Percentiles rank a stretch among this genome's conserved stretches.
Evolutionary conservation across 257 asterid genomes (phyloP).

Genomic region (Solanum chilense): DNA sequence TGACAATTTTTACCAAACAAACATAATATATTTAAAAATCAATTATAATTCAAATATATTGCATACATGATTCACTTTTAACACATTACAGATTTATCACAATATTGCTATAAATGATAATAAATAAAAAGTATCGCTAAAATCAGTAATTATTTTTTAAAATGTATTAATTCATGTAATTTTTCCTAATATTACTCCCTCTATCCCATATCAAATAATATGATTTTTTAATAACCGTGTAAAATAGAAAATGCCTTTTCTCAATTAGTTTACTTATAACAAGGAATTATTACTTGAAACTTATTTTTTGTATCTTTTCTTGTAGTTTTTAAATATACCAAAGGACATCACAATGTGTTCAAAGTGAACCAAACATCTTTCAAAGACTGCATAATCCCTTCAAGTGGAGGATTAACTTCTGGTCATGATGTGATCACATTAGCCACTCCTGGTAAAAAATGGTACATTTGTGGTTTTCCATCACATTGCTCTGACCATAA

Average conservation of each 20-base stretch:
- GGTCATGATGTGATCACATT: conserved; percentile 2
- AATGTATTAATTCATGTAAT: too few relatives aligned
- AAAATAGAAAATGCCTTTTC: too few relatives aligned
- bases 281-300: neutral
- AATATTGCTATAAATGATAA: too few relatives aligned
- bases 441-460: neutral
- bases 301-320: neutral
- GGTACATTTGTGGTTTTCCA: conserved; percentile 11
- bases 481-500: neutral
- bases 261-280: neutral
- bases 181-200: neutral
- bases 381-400: neutral
- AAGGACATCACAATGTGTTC: neutral
- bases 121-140: too few relatives aligned
- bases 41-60: too few relatives aligned
- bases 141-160: too few relatives aligned
- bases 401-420: neutral
- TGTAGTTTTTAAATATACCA: conserved; percentile 7
- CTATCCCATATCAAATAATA: neutral
- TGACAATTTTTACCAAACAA: too few relatives aligned
- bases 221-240: too few relatives aligned
- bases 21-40: too few relatives aligned
- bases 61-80: too few relatives aligned
- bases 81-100: too few relatives aligned
- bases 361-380: conserved; percentile 5